These are phyloP conservation scores for Alternaria brassicicola DNA, from an alignment of 2,329 filamentous ascomycete genomes.

Conservation along the genomic window DNA sequence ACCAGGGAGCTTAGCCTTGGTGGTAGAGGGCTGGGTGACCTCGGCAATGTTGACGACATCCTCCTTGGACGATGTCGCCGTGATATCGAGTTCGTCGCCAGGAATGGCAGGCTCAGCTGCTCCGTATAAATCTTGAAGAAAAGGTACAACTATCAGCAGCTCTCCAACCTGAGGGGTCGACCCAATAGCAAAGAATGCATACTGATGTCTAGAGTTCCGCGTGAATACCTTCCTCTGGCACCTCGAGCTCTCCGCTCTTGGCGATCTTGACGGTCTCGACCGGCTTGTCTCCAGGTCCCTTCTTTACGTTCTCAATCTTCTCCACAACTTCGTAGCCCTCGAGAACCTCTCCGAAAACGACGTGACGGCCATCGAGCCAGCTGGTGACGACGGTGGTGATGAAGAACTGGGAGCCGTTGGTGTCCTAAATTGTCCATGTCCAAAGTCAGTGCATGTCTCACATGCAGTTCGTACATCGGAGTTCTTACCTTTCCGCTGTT, in stretches of 20 bases:
- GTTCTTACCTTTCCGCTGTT: slow-evolving; percentile 45
- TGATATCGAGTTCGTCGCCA: slow-evolving; percentile 53
- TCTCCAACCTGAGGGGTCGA: slow-evolving; percentile 40
- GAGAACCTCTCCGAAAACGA: slow-evolving; percentile 87
- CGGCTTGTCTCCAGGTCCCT: slow-evolving; percentile 71
- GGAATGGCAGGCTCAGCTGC: slow-evolving; percentile 49
- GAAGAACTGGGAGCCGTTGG: slow-evolving; percentile 77
- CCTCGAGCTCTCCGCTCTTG: slow-evolving; percentile 83
- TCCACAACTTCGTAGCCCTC: slow-evolving; percentile 83
- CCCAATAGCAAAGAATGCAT: slow-evolving; percentile 18
- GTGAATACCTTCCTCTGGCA: slow-evolving; percentile 91
- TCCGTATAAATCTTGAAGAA: slow-evolving; percentile 54
- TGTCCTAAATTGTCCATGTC: slow-evolving; percentile 58
- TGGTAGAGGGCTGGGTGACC: slow-evolving; percentile 24
- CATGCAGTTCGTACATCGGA: background rate
- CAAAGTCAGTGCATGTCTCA: background rate
- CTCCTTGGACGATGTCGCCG: slow-evolving; percentile 26
- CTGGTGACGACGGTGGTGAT: slow-evolving; percentile 82
- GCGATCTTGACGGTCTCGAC: slow-evolving; percentile 72
- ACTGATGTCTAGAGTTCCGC: slow-evolving; percentile 73
- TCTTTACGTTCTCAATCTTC: slow-evolving; percentile 76
- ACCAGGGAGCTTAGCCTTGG: slow-evolving; percentile 25
- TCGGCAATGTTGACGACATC: slow-evolving; percentile 36
- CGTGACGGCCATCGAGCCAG: slow-evolving; percentile 84
- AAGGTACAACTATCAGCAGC: slow-evolving; percentile 51